These are phyloP conservation scores for Penicillium chermesinum DNA, from an alignment of 495 filamentous ascomycete genomes.

Conservation along the genomic window DNA sequence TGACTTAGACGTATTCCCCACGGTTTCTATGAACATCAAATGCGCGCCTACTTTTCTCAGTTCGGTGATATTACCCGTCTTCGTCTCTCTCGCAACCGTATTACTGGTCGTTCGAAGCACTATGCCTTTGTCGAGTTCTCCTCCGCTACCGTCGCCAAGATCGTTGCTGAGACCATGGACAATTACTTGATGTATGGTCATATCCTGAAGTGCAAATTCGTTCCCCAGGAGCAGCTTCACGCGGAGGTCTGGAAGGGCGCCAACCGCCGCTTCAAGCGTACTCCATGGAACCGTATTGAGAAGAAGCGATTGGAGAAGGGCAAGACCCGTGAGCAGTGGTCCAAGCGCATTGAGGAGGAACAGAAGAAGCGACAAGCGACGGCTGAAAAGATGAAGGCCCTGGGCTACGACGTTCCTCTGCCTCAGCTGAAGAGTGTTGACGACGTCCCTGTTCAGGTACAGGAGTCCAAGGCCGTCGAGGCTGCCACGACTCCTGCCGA, in stretches of 20 bases:
- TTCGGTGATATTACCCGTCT: constrained; percentile 81
- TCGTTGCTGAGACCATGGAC: constrained; percentile 92
- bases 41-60: constrained; percentile 90
- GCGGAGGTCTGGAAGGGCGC: constrained; percentile 79
- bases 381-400: constrained; percentile 66
- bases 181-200: constrained; percentile 95
- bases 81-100: constrained; percentile 82
- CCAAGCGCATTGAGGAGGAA: constrained; percentile 63
- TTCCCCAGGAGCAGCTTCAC: constrained; percentile 72
- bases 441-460: constrained; percentile 42
- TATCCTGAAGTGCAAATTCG: constrained; percentile 76
- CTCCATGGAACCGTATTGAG: constrained; percentile 80
- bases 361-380: constrained; percentile 59
- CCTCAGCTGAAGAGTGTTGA: constrained; percentile 67
- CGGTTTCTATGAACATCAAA: constrained; percentile 96
- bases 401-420: constrained; percentile 80
- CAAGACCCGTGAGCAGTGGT: constrained; percentile 68
- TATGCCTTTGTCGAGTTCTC: constrained; percentile 91
- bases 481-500: constrained; percentile 21
- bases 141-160: constrained; percentile 69
- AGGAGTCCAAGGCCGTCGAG: constrained; percentile 28
- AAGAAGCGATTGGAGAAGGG: constrained; percentile 66
- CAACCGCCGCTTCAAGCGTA: constrained; percentile 79
- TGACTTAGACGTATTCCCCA: constrained; percentile 68
- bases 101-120: constrained; percentile 83